Evolutionary conservation across 129 eudicot species (phyloP).

Genomic region (Pseudognaphalium luteoalbum): DNA sequence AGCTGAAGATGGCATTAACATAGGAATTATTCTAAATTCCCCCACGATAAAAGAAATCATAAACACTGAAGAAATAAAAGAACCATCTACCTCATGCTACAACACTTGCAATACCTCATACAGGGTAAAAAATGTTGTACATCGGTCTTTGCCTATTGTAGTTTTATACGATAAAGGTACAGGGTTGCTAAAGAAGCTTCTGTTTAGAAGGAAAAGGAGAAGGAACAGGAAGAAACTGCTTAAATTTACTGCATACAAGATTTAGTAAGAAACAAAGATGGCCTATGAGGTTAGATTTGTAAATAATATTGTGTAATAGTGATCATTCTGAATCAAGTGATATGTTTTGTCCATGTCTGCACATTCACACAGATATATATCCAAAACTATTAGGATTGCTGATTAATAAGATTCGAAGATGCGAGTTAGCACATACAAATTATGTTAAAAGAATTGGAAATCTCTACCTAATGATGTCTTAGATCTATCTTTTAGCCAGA

Average conservation of each 20-base stretch:
- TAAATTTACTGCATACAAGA: constrained; percentile 14
- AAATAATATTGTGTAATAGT: constrained; percentile 4
- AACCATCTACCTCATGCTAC: constrained; percentile 10
- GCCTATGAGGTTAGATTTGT: constrained; percentile 19
- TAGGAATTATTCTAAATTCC: constrained; percentile 23
- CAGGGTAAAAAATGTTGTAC: constrained; percentile 24
- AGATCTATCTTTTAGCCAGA: not conserved
- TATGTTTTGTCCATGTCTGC: not conserved
- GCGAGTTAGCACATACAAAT: not conserved
- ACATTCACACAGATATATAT: not conserved
- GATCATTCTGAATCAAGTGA: constrained; percentile 18
- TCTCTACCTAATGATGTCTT: not conserved
- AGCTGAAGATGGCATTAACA: constrained; percentile 46
- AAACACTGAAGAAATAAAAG: constrained; percentile 28
- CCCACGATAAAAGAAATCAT: constrained; percentile 45
- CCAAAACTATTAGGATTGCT: constrained; percentile 1
- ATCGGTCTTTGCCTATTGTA: constrained; percentile 49
- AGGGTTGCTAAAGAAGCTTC: constrained; percentile 53
- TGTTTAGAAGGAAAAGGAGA: constrained; percentile 53
- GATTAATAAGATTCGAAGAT: not conserved
- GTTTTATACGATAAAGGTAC: constrained; percentile 47
- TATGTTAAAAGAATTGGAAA: not conserved
- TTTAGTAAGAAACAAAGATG: constrained; percentile 19
- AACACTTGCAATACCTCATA: not conserved
- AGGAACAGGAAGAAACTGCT: constrained; percentile 37